phyloP scores from a whole-genome alignment of 202 grass and related monocot genomes.

The Hordeum pubiflorum region DNA sequence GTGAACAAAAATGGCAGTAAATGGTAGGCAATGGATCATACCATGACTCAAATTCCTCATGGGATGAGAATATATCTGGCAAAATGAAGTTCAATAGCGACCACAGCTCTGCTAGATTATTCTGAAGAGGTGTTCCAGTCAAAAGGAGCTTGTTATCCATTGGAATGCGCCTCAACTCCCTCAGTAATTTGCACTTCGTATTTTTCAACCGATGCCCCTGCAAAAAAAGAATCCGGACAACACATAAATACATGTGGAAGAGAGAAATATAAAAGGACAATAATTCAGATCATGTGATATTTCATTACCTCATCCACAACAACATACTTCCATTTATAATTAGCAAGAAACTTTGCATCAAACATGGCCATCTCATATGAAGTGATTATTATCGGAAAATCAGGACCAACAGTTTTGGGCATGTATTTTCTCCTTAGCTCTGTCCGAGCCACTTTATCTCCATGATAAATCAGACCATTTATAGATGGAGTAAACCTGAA shows the following conservation, averaged over 20 bases:
- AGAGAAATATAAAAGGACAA: background rate
- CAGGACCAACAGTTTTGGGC: constrained; percentile 44
- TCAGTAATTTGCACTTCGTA: constrained; percentile 63
- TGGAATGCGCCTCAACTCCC: constrained; percentile 70
- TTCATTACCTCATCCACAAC: constrained; percentile 83
- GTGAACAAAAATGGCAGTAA: background rate
- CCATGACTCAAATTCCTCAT: constrained; percentile 96
- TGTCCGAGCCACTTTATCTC: constrained; percentile 46
- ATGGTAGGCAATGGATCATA: constrained; percentile 22
- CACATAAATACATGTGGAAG: constrained; percentile 23
- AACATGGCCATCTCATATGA: constrained; percentile 75
- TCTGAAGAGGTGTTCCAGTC: constrained; percentile 93
- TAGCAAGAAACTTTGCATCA: constrained; percentile 72
- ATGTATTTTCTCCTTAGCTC: constrained; percentile 85
- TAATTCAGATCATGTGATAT: background rate
- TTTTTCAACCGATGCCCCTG: constrained; percentile 98
- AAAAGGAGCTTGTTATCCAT: constrained; percentile 97
- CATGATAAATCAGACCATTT: constrained; percentile 75
- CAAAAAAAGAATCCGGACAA: constrained; percentile 20
- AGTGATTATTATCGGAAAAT: constrained; percentile 83
- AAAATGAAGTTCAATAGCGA: constrained; percentile 95
- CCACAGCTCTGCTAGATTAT: constrained; percentile 94
- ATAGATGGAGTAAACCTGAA: constrained; percentile 86
- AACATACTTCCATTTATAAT: constrained; percentile 85
- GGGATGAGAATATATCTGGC: constrained; percentile 93